phyloP scores from a whole-genome alignment of 1,284 basidiomycete genomes.

The Hypsizygus ulmarius region DNA sequence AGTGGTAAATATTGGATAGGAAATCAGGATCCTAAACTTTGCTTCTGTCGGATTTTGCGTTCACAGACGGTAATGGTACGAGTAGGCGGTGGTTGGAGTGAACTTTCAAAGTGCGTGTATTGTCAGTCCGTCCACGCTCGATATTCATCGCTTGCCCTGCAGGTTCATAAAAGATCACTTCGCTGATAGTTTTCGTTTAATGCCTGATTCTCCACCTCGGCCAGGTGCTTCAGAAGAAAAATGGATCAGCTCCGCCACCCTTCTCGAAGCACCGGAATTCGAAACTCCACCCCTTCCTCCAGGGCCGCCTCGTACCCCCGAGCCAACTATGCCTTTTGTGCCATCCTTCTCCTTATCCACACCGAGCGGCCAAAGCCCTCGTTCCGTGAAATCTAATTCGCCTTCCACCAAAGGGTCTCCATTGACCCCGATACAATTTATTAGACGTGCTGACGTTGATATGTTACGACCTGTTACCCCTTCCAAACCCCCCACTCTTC shows the following conservation, averaged over 20 bases:
- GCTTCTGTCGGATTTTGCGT: slow-evolving; percentile 89
- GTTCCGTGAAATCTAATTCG: slow-evolving; percentile 41
- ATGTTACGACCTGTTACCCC: slow-evolving; percentile 39
- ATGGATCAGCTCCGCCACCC: slow-evolving; percentile 78
- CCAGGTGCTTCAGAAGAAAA: slow-evolving; percentile 58
- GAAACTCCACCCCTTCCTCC: slow-evolving; percentile 46
- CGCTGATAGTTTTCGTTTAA: slow-evolving; percentile 70
- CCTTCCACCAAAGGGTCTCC: slow-evolving; percentile 46
- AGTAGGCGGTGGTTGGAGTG: slow-evolving; percentile 92
- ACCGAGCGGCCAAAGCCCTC: slow-evolving; percentile 45
- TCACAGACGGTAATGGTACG: slow-evolving; percentile 94
- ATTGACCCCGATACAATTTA: slow-evolving; percentile 48
- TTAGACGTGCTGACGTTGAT: slow-evolving; percentile 46
- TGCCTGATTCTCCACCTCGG: slow-evolving; percentile 58
- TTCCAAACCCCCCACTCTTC: slow-evolving; percentile 32
- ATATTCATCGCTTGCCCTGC: slow-evolving; percentile 14
- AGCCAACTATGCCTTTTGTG: slow-evolving; percentile 48
- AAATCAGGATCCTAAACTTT: slow-evolving; percentile 80
- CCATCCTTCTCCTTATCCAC: slow-evolving; percentile 47
- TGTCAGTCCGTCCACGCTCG: background rate
- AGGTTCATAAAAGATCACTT: slow-evolving; percentile 88
- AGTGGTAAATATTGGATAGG: slow-evolving; percentile 97
- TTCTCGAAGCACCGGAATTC: slow-evolving; percentile 50
- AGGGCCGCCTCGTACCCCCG: slow-evolving; percentile 51
- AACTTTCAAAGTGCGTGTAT: slow-evolving; percentile 74